Evolutionary conservation across 192 early-diverging fungal species (phyloP).

Genomic region (Backusella parvicylindrica): DNA sequence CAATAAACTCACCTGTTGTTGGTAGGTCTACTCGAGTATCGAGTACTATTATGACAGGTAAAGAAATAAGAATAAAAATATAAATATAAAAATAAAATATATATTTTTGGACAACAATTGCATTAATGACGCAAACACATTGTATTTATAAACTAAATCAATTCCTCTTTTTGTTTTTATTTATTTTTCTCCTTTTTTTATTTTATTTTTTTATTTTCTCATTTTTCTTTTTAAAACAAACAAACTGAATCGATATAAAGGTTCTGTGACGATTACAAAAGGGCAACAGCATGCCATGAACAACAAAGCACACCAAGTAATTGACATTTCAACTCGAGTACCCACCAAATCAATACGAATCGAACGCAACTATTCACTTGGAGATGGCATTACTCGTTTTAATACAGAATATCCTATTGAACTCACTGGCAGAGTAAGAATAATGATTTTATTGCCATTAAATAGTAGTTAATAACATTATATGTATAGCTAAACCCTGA

Average conservation of each 20-base stretch:
- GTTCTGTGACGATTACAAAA: background rate
- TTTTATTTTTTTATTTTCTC: background rate
- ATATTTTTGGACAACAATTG: conserved; percentile 2
- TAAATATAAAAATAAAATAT: background rate
- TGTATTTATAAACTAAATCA: background rate
- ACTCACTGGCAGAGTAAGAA: conserved; percentile 29
- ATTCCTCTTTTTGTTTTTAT: background rate
- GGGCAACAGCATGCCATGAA: conserved; percentile 13
- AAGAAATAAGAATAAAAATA: background rate
- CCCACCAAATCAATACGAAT: conserved; percentile 24
- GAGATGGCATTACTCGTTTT: conserved; percentile 39
- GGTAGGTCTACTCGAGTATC: background rate
- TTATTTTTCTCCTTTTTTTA: background rate
- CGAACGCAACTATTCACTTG: conserved; percentile 35
- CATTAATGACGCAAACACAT: conserved; percentile 8
- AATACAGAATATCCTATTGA: conserved; percentile 21
- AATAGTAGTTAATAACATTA: no score
- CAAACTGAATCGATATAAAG: conserved; percentile 8
- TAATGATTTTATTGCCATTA: background rate
- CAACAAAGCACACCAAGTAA: background rate
- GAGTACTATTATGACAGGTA: conserved; percentile 11
- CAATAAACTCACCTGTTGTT: background rate
- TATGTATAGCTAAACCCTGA: conserved; percentile 26
- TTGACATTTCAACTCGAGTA: conserved; percentile 11
- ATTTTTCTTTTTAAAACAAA: background rate